These are phyloP conservation scores for Desmodesmus armatus DNA, from an alignment of 139 green algal species.

Conservation along the genomic window DNA sequence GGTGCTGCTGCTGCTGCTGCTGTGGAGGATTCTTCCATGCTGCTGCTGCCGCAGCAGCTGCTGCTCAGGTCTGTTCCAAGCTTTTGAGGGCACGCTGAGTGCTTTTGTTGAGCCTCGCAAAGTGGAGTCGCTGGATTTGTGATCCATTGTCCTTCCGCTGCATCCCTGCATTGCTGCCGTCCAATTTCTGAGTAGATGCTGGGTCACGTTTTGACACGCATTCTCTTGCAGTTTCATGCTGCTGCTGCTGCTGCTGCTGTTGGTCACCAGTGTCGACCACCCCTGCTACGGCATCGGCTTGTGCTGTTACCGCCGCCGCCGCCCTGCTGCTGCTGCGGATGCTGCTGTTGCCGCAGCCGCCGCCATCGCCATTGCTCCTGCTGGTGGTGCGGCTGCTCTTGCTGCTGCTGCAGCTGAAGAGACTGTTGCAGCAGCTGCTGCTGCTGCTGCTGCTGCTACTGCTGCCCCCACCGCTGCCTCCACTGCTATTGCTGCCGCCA, in stretches of 20 bases:
- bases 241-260: not conserved
- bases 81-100: too few relatives aligned
- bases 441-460: constrained; percentile 96
- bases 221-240: too few relatives aligned
- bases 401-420: not conserved
- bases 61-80: too few relatives aligned
- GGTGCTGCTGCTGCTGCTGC: not conserved
- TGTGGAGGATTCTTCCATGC: not conserved
- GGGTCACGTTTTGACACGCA: too few relatives aligned
- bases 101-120: too few relatives aligned
- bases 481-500: constrained; percentile 91
- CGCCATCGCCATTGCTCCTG: too few relatives aligned
- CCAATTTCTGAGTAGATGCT: too few relatives aligned
- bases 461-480: constrained; percentile 95
- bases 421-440: constrained; percentile 30
- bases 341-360: too few relatives aligned
- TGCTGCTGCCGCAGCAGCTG: not conserved
- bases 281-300: not conserved
- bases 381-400: not conserved
- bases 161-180: not conserved
- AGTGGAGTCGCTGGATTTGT: not conserved
- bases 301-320: not conserved
- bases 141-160: not conserved
- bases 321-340: too few relatives aligned
- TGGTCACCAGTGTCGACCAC: not conserved